Conservation (phyloP, 2,329 filamentous ascomycete genomes). For the Colletotrichum eleusines region DNA sequence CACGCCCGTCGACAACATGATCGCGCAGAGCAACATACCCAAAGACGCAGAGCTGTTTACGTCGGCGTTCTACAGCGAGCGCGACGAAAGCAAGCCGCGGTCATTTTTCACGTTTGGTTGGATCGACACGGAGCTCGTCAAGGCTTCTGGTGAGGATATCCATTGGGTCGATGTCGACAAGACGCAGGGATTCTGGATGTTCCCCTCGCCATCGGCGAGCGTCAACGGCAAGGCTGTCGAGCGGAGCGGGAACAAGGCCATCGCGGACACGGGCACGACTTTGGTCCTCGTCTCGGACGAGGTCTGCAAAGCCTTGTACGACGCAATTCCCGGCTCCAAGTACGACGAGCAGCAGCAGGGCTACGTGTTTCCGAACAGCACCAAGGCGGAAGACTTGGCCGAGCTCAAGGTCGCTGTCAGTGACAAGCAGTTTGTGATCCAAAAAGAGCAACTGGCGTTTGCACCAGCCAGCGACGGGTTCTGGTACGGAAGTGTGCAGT, state of each 20-base stretch:
- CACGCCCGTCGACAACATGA: conserved; percentile 81
- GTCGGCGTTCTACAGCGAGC: conserved; percentile 36
- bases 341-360: conserved; percentile 44
- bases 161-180: conserved; percentile 72
- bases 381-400: conserved; percentile 50
- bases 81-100: conserved; percentile 64
- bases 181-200: conserved; percentile 76
- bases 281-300: conserved; percentile 62
- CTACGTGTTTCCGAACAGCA: conserved; percentile 58
- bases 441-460: conserved; percentile 36
- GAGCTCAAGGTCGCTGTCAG: conserved; percentile 68
- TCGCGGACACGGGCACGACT: conserved; percentile 72
- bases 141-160: conserved; percentile 65
- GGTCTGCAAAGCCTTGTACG: conserved; percentile 45
- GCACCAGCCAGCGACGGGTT: conserved; percentile 29
- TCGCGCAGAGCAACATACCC: conserved; percentile 77
- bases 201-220: conserved; percentile 67
- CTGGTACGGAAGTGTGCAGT: conserved; percentile 39
- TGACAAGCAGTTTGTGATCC: conserved; percentile 55
- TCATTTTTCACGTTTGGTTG: conserved; percentile 79
- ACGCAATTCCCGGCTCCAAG: conserved; percentile 43
- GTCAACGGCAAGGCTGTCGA: conserved; percentile 60
- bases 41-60: conserved; percentile 64
- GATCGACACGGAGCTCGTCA: conserved; percentile 74
- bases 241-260: conserved; percentile 57